Evolutionary conservation across 306 rosid species (phyloP).

Genomic region (Castanopsis chinensis): DNA sequence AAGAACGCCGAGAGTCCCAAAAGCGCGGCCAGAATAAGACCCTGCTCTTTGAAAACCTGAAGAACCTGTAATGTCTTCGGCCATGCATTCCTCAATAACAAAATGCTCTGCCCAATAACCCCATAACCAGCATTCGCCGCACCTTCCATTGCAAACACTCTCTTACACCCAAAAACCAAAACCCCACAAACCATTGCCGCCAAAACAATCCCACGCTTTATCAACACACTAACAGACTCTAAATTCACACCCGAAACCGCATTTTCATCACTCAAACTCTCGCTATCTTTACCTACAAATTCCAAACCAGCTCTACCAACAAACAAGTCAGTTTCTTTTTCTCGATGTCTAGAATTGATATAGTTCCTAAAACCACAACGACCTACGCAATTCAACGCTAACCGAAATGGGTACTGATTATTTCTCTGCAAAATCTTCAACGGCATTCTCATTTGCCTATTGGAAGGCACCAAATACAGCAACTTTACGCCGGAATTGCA

Average conservation of each 20-base stretch:
- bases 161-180: conserved; percentile 55
- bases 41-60: conserved; percentile 86
- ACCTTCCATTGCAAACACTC: conserved; percentile 68
- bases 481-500: conserved; percentile 26
- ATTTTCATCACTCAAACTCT: conserved; percentile 26
- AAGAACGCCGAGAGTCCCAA: conserved; percentile 95
- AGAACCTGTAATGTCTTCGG: conserved; percentile 74
- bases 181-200: conserved; percentile 69
- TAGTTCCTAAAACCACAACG: conserved; percentile 25
- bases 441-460: conserved; percentile 25
- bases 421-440: conserved; percentile 32
- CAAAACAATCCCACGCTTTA: conserved; percentile 57
- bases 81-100: conserved; percentile 75
- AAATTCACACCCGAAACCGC: conserved; percentile 34
- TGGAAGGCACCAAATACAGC: conserved; percentile 24
- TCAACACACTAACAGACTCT: conserved; percentile 35
- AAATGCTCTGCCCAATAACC: conserved; percentile 63
- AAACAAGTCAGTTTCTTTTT: conserved; percentile 8
- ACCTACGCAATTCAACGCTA: conserved; percentile 21
- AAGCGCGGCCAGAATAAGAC: conserved; percentile 74
- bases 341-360: conserved; percentile 7
- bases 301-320: conserved; percentile 39
- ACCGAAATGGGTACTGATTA: conserved; percentile 26
- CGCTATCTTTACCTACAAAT: conserved; percentile 32
- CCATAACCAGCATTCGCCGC: conserved; percentile 69